phyloP scores from a whole-genome alignment of 805 yeast genomes.

The Saccharomyces kudriavzevii region DNA sequence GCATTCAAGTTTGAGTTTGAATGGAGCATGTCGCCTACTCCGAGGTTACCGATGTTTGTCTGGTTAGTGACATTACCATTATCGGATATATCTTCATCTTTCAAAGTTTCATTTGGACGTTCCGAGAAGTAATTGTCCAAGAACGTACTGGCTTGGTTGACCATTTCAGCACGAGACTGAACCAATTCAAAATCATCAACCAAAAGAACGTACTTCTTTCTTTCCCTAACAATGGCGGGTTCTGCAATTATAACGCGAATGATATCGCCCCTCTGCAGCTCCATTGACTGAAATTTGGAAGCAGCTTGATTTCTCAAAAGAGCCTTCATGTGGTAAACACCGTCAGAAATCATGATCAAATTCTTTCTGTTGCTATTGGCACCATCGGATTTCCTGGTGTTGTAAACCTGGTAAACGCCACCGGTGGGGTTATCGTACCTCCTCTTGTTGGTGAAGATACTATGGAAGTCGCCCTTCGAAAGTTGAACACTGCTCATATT shows the following conservation, averaged over 20 bases:
- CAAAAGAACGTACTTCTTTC: constrained; percentile 41
- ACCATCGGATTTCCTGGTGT: constrained; percentile 28
- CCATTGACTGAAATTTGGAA: constrained; percentile 37
- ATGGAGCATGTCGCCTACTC: constrained; percentile 15
- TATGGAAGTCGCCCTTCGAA: constrained; percentile 23
- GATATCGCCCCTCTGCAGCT: constrained; percentile 38
- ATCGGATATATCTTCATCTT: constrained; percentile 22
- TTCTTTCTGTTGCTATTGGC: constrained; percentile 23
- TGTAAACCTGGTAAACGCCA: constrained; percentile 28
- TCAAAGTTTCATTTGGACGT: constrained; percentile 44
- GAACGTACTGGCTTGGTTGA: constrained; percentile 33
- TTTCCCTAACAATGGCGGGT: constrained; percentile 30
- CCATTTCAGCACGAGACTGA: constrained; percentile 32
- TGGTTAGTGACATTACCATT: constrained; percentile 8
- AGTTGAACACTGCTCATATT: constrained; percentile 16
- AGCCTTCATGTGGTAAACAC: constrained; percentile 42
- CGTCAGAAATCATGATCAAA: constrained; percentile 43
- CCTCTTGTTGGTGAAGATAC: constrained; percentile 23
- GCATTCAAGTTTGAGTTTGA: neutral
- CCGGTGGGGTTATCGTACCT: constrained; percentile 26
- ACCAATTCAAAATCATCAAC: constrained; percentile 41
- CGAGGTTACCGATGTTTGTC: constrained; percentile 8
- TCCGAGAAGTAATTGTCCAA: constrained; percentile 51
- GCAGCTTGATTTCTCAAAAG: constrained; percentile 45
- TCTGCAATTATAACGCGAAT: constrained; percentile 27